Conservation (phyloP, 1,284 basidiomycete genomes). For the Melampsora americana region DNA sequence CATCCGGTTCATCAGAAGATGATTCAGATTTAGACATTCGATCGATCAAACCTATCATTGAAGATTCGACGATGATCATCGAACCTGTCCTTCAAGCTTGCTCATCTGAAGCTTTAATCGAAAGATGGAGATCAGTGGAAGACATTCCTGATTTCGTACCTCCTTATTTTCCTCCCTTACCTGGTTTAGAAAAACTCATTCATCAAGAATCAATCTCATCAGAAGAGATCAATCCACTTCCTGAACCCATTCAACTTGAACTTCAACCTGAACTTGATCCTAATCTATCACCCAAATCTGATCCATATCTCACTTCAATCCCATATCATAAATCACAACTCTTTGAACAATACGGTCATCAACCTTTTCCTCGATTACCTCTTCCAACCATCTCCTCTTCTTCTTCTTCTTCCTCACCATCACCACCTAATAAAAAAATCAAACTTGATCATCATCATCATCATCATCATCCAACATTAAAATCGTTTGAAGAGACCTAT, state of each 20-base stretch:
- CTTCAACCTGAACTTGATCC: not conserved
- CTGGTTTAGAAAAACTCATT: conserved; percentile 12
- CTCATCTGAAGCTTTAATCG: not conserved
- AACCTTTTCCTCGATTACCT: not conserved
- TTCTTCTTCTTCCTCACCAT: not conserved
- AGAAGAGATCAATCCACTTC: not conserved
- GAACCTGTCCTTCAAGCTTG: not conserved
- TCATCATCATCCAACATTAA: no score
- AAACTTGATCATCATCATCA: not conserved
- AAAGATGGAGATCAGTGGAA: conserved; percentile 17
- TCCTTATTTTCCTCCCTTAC: conserved; percentile 27
- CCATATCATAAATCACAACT: conserved; percentile 18
- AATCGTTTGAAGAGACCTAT: conserved; percentile 17
- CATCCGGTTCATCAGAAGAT: conserved; percentile 19
- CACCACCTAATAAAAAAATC: not conserved
- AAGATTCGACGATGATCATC: not conserved
- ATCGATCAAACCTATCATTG: not conserved
- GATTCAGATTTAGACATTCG: not conserved
- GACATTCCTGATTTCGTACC: conserved; percentile 23
- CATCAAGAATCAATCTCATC: not conserved
- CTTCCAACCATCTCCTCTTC: not conserved
- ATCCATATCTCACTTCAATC: conserved; percentile 11
- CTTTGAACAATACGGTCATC: conserved; percentile 12
- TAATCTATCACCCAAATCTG: not conserved
- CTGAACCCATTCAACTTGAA: not conserved